Evolutionary conservation across 179 eudicot species (phyloP).

Genomic region (Beta lomatogona): DNA sequence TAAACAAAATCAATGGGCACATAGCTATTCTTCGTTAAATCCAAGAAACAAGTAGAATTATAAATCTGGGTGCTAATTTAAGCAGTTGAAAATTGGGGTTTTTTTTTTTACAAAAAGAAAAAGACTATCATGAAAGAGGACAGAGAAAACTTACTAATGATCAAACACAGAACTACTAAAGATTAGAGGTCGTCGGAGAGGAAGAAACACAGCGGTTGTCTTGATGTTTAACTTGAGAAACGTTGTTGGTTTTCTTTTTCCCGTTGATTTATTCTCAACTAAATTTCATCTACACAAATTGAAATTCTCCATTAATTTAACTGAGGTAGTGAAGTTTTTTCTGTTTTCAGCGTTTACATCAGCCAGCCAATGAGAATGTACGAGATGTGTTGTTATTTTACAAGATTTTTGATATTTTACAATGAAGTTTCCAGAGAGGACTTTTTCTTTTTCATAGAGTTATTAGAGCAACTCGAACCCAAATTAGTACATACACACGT

Average conservation of each 20-base stretch:
- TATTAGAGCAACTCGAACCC: too few species aligned
- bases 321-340: not conserved
- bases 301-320: not conserved
- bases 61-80: conserved; percentile 19
- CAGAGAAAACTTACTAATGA: conserved; percentile 16
- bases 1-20: not conserved
- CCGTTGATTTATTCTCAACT: not conserved
- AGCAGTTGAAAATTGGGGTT: not conserved
- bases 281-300: not conserved
- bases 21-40: not conserved
- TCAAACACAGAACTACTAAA: not conserved
- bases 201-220: not conserved
- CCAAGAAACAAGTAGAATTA: not conserved
- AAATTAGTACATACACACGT: too few species aligned
- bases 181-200: not conserved
- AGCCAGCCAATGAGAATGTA: conserved; percentile 30
- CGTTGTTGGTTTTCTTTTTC: not conserved
- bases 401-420: not conserved
- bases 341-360: conserved; percentile 16
- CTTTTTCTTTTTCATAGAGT: not conserved
- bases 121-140: not conserved
- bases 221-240: not conserved
- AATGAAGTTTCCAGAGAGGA: not conserved
- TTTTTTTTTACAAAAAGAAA: not conserved
- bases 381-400: not conserved